These are phyloP conservation scores for Candida tallmaniae DNA, from an alignment of 805 yeast species.

Conservation along the genomic window DNA sequence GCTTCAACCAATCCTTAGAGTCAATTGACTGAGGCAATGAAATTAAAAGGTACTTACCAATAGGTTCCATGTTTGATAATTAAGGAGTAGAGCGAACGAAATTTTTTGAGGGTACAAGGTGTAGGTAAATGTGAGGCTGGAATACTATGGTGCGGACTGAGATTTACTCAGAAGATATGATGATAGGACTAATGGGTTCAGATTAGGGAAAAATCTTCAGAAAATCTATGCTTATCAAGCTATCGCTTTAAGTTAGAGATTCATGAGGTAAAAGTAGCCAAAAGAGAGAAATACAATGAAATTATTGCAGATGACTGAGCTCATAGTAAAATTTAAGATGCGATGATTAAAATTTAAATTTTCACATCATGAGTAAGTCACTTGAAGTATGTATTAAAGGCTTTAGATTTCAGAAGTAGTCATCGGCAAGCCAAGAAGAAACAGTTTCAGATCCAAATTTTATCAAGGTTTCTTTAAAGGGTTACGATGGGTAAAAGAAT, in stretches of 20 bases:
- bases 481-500: neutral
- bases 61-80: constrained; percentile 23
- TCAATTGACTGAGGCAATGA: constrained; percentile 55
- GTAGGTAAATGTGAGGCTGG: too few species aligned
- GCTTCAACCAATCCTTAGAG: constrained; percentile 51
- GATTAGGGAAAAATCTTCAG: too few species aligned
- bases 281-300: too few species aligned
- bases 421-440: neutral
- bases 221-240: too few species aligned
- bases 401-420: too few species aligned
- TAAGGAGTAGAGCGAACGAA: constrained; percentile 6
- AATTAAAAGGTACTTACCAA: constrained; percentile 47
- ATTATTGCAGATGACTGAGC: neutral
- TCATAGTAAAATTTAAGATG: constrained; percentile 4
- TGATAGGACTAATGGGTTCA: too few species aligned
- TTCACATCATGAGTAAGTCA: constrained; percentile 46
- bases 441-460: too few species aligned
- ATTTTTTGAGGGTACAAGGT: neutral
- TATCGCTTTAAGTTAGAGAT: too few species aligned
- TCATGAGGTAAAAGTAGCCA: too few species aligned
- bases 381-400: constrained; percentile 59
- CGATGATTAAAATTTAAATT: constrained; percentile 8
- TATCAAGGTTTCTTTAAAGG: neutral
- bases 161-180: too few species aligned
- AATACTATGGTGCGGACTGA: too few species aligned